Evolutionary conservation across 129 eudicot species (phyloP).

Genomic region (Flaveria robusta): DNA sequence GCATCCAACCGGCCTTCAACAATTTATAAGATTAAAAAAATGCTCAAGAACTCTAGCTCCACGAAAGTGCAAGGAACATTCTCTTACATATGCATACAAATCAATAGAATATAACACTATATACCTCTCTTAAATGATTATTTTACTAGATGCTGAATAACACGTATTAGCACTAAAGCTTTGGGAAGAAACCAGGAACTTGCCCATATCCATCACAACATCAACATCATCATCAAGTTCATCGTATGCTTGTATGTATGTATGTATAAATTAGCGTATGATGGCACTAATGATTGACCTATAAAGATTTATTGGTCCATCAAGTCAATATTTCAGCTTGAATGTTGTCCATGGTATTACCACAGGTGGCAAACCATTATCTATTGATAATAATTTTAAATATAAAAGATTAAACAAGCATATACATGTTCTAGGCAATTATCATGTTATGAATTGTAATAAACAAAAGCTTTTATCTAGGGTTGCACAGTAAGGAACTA

Average conservation of each 20-base stretch:
- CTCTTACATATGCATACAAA: background rate
- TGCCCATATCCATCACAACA: background rate
- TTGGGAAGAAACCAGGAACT: slow-evolving; percentile 27
- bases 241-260: background rate
- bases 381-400: background rate
- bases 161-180: background rate
- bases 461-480: too few species aligned
- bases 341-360: background rate
- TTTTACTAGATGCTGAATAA: background rate
- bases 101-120: too few species aligned
- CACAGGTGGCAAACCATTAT: background rate
- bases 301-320: background rate
- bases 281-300: slow-evolving; percentile 14
- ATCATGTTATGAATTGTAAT: background rate
- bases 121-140: background rate
- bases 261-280: slow-evolving; percentile 7
- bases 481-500: too few species aligned
- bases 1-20: background rate
- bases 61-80: slow-evolving; percentile 31
- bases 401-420: background rate
- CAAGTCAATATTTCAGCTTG: slow-evolving; percentile 25
- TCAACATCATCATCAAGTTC: background rate
- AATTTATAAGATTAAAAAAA: background rate
- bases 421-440: background rate
- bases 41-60: background rate